Evolutionary conservation across 31 red algal genomes (phyloP), one percentile per base, ranked within the genome.

Genomic region (Porphyra umbilicalis): DNA sequence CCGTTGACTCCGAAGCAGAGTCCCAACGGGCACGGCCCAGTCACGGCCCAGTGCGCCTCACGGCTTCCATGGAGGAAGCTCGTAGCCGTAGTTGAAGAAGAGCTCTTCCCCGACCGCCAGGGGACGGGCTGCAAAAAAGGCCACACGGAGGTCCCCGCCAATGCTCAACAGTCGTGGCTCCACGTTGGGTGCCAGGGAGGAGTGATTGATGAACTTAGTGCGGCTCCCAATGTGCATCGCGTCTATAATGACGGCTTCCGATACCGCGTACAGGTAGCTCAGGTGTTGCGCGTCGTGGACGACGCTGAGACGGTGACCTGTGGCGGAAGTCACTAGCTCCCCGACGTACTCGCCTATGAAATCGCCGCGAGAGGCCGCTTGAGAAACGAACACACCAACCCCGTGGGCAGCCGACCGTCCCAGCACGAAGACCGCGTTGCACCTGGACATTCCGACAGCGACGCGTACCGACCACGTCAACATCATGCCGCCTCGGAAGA

Each of bases 311-410:
- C 89, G 78, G 39, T 94, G 92, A 2, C 87, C 90, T 40, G 92
- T 89, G 46, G 89, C 77, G 75, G 93, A 79, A 14, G 78, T 80
- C 30, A 99, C 90, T 25, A 96, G 77, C 81, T 99, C 94, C 36
- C 97, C 97, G 4, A 94, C 87, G 85, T 99, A 99, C 57, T 99
- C 97, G 39, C 89, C 92, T 74, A 99, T 86, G 38, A 96, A 84
- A n/a, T 86, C 85, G 44, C 86, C 83, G 75, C 85, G 84, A 0
- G 83, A 80, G 34, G 96, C 92, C 36, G 36, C 25, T 20, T 46
- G 42, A 10, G 36, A 18, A 57, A 89, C 92, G 80, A 88, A 99
- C 18, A 88, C 84, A 13, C 97, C 97, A 83, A 89, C 93, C 29
- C 97, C 97, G 79, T 99, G 97, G 20, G 94, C 85, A 33, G 77